Base-by-base conservation (phyloP, 2,329 filamentous ascomycete species). In the Dendryphion nanum region DNA sequence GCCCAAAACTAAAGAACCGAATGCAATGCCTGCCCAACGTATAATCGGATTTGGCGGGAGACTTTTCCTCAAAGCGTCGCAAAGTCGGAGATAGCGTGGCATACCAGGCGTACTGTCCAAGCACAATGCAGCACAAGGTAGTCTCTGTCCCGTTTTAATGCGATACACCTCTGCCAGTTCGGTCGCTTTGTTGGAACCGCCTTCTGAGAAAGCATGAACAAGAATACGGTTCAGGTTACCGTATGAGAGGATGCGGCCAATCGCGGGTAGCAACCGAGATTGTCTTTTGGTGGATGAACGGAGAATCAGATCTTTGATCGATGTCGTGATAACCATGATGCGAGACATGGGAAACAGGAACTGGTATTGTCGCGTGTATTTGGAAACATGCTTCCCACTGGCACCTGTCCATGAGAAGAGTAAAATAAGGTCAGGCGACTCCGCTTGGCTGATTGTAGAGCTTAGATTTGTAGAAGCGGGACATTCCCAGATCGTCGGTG, bases 371-470 rank as follows among this genome's bases (percentile, higher is more conserved):
- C 31, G 23, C 3, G 55, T 52, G 35, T 61, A 59, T 19, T 58
- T 61, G 21, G 32, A 36, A 13, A 59, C 48, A 30, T 59, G 45
- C 8, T 46, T 47, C 19, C 41, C 41, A 16, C 46, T 38, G n/a
- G 55, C 57, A 14, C 56, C 55, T 12, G 55, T 59, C 57, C 57
- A 61, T n/a, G 54, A 49, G 32, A 51, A 49, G 7, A 61, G 38
- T 6, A 58, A 23, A 18, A 61, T 51, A 7, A 59, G 43, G n/a
- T 49, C 52, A 14, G 55, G 48, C 23, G 13, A 10, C 16, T 33
- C 35, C 31, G 10, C 32, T 19, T 8, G 15, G 30, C 19, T 24
- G 5, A 30, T 14, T 19, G 8, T n/a, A 18, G 30, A 30, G 14
- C 20, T 23, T 14, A 13, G 12, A 34, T 15, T 30, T 19, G 18